These are phyloP conservation scores for Rhizopogon salebrosus DNA, from an alignment of 768 basidiomycete species.

Conservation along the genomic window DNA sequence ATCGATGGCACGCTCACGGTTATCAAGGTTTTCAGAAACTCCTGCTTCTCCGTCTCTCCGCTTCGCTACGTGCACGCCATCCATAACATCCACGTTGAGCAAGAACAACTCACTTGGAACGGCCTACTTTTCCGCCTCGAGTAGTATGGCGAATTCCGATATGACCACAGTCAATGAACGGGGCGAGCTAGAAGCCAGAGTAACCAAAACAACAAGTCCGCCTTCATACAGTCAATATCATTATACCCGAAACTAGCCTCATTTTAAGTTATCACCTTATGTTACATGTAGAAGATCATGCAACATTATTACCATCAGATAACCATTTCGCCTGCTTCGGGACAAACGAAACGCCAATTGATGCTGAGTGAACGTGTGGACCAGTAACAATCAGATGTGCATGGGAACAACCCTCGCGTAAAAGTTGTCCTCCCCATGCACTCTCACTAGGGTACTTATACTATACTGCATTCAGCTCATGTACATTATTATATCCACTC, in stretches of 20 bases:
- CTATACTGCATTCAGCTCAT: neutral
- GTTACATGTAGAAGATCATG: neutral
- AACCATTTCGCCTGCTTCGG: neutral
- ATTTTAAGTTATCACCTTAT: neutral
- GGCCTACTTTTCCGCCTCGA: constrained; percentile 21
- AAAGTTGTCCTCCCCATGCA: too few species aligned
- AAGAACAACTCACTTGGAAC: constrained; percentile 16
- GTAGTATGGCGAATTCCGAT: constrained; percentile 9
- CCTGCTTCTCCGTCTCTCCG: constrained; percentile 21
- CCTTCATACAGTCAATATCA: constrained; percentile 11
- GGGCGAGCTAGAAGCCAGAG: constrained; percentile 18
- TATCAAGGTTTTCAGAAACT: constrained; percentile 16
- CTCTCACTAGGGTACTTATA: neutral
- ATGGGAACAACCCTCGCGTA: too few species aligned
- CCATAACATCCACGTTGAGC: neutral
- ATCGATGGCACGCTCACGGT: constrained; percentile 25
- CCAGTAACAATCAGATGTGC: neutral
- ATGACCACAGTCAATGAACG: constrained; percentile 20
- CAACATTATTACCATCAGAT: neutral
- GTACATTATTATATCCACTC: neutral
- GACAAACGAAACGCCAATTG: neutral
- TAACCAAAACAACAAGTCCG: constrained; percentile 1
- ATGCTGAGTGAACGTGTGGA: neutral
- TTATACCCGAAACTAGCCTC: constrained; percentile 3
- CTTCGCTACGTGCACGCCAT: constrained; percentile 11